Evolutionary conservation across 768 basidiomycete genomes (phyloP).

Genomic region (Macrolepiota fuliginosa): DNA sequence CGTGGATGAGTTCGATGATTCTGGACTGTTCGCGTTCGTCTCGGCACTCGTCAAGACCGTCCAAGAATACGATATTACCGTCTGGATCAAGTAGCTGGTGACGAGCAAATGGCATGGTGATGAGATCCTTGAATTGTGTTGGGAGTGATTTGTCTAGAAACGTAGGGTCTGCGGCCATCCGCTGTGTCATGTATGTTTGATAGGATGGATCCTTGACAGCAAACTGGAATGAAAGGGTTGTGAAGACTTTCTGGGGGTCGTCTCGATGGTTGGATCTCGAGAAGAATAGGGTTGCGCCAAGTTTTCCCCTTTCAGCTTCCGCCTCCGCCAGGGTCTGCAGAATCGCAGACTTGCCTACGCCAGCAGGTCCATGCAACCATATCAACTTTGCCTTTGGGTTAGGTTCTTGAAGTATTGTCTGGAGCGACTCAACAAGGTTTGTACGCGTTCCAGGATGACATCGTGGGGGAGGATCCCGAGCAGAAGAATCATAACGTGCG

Average conservation of each 20-base stretch:
- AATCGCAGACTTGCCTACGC: conserved; percentile 9
- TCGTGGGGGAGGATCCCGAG: neutral
- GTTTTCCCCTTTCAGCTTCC: neutral
- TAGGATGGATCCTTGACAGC: conserved; percentile 15
- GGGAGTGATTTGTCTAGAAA: conserved; percentile 16
- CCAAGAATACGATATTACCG: neutral
- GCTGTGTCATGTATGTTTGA: conserved; percentile 15
- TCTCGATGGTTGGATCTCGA: neutral
- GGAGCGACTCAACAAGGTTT: neutral
- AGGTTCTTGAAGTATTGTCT: no score
- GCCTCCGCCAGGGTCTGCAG: neutral
- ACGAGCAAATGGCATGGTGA: conserved; percentile 17
- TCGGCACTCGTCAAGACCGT: neutral
- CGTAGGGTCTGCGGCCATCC: conserved; percentile 19
- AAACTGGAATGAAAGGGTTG: conserved; percentile 25
- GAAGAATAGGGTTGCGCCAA: conserved; percentile 1
- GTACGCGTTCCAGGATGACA: neutral
- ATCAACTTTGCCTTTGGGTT: no score
- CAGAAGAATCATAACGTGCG: neutral
- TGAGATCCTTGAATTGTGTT: conserved; percentile 20
- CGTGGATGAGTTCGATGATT: neutral
- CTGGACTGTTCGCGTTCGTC: neutral
- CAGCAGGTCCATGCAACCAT: conserved; percentile 9
- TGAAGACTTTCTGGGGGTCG: conserved; percentile 9
- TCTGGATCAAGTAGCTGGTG: neutral